A percentile compares a stretch with the other conserved stretches of the same genome.
Evolutionary conservation across 192 early-diverging fungal species (phyloP).

Genomic region (Mortierella alpina): DNA sequence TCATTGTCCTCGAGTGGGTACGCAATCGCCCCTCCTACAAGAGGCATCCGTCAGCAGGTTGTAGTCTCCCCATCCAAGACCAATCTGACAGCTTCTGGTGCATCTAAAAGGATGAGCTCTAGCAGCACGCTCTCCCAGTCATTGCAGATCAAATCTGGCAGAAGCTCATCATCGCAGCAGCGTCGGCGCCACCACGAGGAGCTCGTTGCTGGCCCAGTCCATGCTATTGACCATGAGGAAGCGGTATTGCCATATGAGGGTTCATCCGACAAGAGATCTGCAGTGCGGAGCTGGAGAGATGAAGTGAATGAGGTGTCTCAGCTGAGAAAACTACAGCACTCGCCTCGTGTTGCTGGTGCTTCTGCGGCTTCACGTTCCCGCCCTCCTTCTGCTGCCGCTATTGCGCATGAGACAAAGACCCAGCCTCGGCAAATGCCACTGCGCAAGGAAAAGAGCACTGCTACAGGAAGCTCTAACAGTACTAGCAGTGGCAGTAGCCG

Average conservation of each 20-base stretch:
- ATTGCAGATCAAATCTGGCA: neutral
- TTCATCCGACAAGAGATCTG: conserved; percentile 31
- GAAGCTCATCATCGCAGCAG: neutral
- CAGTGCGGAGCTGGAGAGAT: conserved; percentile 37
- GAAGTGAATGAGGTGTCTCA: conserved; percentile 43
- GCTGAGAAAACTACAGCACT: conserved; percentile 12
- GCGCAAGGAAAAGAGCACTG: conserved; percentile 7
- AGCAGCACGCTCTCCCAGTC: conserved; percentile 11
- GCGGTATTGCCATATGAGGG: conserved; percentile 9
- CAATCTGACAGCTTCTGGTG: neutral
- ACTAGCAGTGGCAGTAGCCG: conserved; percentile 12
- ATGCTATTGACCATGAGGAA: neutral
- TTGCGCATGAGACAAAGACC: neutral
- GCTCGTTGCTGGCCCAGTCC: neutral
- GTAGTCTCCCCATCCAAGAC: neutral
- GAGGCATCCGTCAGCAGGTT: too few species aligned
- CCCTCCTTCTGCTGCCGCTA: neutral
- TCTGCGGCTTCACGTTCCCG: neutral
- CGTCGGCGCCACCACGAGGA: neutral
- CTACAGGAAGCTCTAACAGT: conserved; percentile 3
- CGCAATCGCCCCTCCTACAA: neutral
- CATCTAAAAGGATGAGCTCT: conserved; percentile 17
- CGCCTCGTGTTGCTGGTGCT: neutral
- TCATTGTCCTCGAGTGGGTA: conserved; percentile 4
- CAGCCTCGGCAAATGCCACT: conserved; percentile 6